These are phyloP conservation scores for Blastobotrys raffinosifermentans DNA, from an alignment of 1,139 yeast species.

Conservation along the genomic window DNA sequence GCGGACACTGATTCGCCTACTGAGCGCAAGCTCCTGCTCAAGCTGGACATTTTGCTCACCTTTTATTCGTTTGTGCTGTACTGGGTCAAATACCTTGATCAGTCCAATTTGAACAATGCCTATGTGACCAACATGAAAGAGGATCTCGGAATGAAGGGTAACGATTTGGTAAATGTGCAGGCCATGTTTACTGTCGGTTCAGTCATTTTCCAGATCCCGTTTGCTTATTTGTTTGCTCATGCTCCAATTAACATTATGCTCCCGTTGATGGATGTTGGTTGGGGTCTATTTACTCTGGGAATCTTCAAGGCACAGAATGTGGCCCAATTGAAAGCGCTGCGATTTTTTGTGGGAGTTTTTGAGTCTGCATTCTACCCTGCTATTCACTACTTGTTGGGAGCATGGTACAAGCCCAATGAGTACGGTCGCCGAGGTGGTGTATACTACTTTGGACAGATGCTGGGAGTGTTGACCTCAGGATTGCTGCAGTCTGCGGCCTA, in stretches of 20 bases:
- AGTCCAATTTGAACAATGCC: slow-evolving; percentile 26
- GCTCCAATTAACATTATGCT: slow-evolving; percentile 56
- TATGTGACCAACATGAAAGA: slow-evolving; percentile 47
- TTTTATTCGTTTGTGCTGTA: slow-evolving; percentile 53
- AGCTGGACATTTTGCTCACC: slow-evolving; percentile 54
- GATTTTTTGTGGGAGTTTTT: slow-evolving; percentile 48
- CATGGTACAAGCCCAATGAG: slow-evolving; percentile 29
- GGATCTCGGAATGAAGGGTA: slow-evolving; percentile 35
- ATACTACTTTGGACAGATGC: slow-evolving; percentile 27
- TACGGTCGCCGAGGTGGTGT: slow-evolving; percentile 13
- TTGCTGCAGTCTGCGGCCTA: slow-evolving; percentile 44
- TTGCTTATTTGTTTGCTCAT: slow-evolving; percentile 34
- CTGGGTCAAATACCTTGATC: slow-evolving; percentile 22
- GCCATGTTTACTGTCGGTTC: slow-evolving; percentile 55
- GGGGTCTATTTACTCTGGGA: slow-evolving; percentile 55
- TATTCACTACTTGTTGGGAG: slow-evolving; percentile 26
- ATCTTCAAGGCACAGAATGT: slow-evolving; percentile 48
- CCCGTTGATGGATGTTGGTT: slow-evolving; percentile 44
- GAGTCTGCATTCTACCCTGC: slow-evolving; percentile 60
- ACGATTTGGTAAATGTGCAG: slow-evolving; percentile 40
- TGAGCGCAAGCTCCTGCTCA: slow-evolving; percentile 45
- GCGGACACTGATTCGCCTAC: slow-evolving; percentile 49
- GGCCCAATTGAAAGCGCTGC: slow-evolving; percentile 41
- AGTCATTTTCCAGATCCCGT: slow-evolving; percentile 47
- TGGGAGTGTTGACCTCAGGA: slow-evolving; percentile 57